phyloP scores from a whole-genome alignment of 805 yeast species.

The Teunomyces cretensis region DNA sequence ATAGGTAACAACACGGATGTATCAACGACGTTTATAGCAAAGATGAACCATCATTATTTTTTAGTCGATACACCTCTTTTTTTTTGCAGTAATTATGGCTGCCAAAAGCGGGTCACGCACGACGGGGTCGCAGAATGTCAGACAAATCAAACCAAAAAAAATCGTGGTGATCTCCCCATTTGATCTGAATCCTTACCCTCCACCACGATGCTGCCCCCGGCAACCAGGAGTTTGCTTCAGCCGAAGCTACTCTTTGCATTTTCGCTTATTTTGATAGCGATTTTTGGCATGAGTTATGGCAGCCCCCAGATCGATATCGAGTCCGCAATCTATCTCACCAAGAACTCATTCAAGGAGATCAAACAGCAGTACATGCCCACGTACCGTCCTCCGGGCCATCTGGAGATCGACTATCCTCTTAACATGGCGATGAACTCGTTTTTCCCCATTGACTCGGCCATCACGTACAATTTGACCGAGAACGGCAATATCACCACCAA shows the following conservation, averaged over 20 bases:
- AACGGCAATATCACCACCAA: conserved; percentile 14
- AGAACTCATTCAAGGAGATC: conserved; percentile 23
- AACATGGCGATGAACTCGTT: conserved; percentile 37
- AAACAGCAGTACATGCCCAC: conserved; percentile 13
- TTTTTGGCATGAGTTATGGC: conserved; percentile 2
- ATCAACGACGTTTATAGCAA: too few relatives aligned
- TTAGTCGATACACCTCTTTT: neutral
- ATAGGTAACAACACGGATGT: neutral
- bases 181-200: neutral
- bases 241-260: conserved; percentile 10
- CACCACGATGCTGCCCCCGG: neutral
- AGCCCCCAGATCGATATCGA: conserved; percentile 7
- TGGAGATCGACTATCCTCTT: conserved; percentile 29
- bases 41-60: neutral
- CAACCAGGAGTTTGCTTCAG: conserved; percentile 10
- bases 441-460: conserved; percentile 40
- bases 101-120: conserved; percentile 1
- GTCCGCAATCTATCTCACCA: conserved; percentile 14
- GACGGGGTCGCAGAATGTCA: neutral
- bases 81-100: neutral
- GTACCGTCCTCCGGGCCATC: neutral
- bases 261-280: conserved; percentile 9
- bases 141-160: neutral
- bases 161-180: neutral
- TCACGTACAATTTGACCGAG: conserved; percentile 28